Conservation (phyloP, 108 stramenopile species). For the Craspedostauros australis region DNA sequence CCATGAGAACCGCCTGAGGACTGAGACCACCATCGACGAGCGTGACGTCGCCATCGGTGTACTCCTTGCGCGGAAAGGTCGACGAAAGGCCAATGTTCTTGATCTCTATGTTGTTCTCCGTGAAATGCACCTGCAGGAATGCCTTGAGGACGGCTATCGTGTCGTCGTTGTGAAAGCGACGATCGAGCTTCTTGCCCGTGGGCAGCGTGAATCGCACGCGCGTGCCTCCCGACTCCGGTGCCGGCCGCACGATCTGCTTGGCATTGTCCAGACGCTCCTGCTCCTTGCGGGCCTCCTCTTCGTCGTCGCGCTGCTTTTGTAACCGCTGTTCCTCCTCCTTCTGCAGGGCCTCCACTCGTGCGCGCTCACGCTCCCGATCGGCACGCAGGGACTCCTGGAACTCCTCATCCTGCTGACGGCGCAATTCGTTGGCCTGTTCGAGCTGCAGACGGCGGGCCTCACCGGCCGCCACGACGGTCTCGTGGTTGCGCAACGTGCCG, state of each 20-base stretch:
- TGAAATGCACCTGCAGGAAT: constrained; percentile 66
- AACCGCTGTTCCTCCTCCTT: too few relatives aligned
- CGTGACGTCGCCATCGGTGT: constrained; percentile 34
- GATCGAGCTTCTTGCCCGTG: constrained; percentile 68
- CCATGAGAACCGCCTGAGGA: constrained; percentile 82
- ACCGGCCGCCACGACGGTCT: constrained; percentile 34
- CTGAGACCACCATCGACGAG: constrained; percentile 62
- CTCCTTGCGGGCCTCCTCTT: constrained; percentile 13
- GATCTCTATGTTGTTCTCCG: constrained; percentile 44
- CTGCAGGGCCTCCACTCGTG: constrained; percentile 33
- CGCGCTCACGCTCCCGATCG: constrained; percentile 61
- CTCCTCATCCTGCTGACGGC: constrained; percentile 76
- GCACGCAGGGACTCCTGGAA: constrained; percentile 68
- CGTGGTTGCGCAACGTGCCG: constrained; percentile 41
- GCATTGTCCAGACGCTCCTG: constrained; percentile 42
- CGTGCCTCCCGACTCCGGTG: constrained; percentile 27
- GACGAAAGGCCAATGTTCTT: constrained; percentile 58
- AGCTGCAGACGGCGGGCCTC: constrained; percentile 49
- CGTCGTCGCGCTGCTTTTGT: constrained; percentile 6
- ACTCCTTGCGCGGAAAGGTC: constrained; percentile 65
- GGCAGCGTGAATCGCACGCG: constrained; percentile 69
- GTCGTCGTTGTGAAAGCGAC: constrained; percentile 57
- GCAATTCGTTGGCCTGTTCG: constrained; percentile 62
- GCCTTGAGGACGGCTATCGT: constrained; percentile 55
- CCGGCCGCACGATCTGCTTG: constrained; percentile 23